A percentile compares a stretch with the other conserved stretches of the same genome.
phyloP scores from a whole-genome alignment of 495 filamentous ascomycete species.

The Margaritispora aquatica region DNA sequence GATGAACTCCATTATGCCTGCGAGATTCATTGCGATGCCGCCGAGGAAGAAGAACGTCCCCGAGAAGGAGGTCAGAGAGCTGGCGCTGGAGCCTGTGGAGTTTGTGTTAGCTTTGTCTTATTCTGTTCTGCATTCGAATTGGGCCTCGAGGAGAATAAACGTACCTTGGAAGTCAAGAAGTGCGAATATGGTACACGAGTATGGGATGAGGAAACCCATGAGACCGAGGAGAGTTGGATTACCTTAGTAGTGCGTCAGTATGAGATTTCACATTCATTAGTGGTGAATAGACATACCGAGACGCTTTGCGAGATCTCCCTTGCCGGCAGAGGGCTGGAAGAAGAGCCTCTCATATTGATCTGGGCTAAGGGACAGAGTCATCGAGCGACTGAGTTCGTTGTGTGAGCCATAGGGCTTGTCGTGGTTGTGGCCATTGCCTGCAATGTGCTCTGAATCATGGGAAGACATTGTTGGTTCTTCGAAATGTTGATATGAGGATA shows the following conservation, averaged over 20 bases:
- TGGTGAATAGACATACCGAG: slow-evolving; percentile 5
- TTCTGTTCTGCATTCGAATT: too few relatives aligned
- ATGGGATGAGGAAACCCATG: slow-evolving; percentile 11
- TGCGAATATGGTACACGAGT: slow-evolving; percentile 1
- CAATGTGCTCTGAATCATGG: background rate
- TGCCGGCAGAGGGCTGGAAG: slow-evolving; percentile 12
- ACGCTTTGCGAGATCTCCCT: slow-evolving; percentile 11
- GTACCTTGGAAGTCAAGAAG: slow-evolving; percentile 12
- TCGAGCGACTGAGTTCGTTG: slow-evolving; percentile 7
- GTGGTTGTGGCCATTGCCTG: too few relatives aligned
- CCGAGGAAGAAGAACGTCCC: slow-evolving; percentile 60
- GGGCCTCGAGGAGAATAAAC: background rate
- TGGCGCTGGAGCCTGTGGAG: background rate
- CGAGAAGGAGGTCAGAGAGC: slow-evolving; percentile 3
- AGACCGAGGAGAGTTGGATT: slow-evolving; percentile 14
- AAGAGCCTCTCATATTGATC: slow-evolving; percentile 16
- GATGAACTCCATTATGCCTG: slow-evolving; percentile 59
- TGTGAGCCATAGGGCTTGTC: background rate
- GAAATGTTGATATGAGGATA: background rate
- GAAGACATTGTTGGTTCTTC: background rate
- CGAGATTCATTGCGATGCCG: slow-evolving; percentile 56
- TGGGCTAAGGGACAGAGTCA: slow-evolving; percentile 5
- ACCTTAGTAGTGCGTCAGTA: background rate
- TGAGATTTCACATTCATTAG: background rate
- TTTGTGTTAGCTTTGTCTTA: too few relatives aligned